A percentile compares a stretch with the other conserved stretches of the same genome.
Evolutionary conservation across 2,329 filamentous ascomycete species (phyloP).

Genomic region (Graphium sp.): DNA sequence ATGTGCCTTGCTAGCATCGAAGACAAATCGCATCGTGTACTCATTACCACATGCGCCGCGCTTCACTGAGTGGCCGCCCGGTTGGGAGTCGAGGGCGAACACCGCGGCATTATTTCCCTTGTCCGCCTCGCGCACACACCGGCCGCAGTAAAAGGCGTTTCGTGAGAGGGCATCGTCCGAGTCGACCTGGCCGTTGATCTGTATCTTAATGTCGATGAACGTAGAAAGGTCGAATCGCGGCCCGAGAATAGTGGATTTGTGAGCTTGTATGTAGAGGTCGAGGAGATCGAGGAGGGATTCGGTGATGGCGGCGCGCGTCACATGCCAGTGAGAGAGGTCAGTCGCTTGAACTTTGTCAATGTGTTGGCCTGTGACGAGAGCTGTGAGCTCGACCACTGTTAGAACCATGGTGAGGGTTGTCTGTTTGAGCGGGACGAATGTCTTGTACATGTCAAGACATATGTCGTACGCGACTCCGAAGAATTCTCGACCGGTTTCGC

Average conservation of each 20-base stretch:
- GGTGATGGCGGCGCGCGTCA: slow-evolving; percentile 29
- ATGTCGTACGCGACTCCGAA: slow-evolving; percentile 62
- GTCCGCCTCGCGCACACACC: slow-evolving; percentile 23
- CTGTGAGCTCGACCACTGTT: slow-evolving; percentile 65
- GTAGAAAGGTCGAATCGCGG: slow-evolving; percentile 53
- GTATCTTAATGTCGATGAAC: slow-evolving; percentile 77
- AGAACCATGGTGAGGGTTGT: slow-evolving; percentile 73
- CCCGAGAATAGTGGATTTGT: slow-evolving; percentile 57
- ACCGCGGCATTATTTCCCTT: not conserved
- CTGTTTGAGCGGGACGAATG: slow-evolving; percentile 82
- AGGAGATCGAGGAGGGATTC: slow-evolving; percentile 84
- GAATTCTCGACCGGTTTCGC: slow-evolving; percentile 34
- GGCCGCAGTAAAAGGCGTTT: slow-evolving; percentile 42
- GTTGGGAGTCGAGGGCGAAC: not conserved
- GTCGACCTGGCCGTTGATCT: slow-evolving; percentile 68
- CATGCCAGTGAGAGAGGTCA: slow-evolving; percentile 27
- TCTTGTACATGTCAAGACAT: slow-evolving; percentile 80
- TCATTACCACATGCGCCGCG: slow-evolving; percentile 29
- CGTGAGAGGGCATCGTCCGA: slow-evolving; percentile 40
- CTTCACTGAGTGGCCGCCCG: slow-evolving; percentile 2
- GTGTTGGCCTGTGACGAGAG: slow-evolving; percentile 44
- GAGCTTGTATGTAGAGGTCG: slow-evolving; percentile 81
- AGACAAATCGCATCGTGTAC: slow-evolving; percentile 76
- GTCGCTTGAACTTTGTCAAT: slow-evolving; percentile 31
- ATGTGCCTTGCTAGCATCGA: slow-evolving; percentile 60